Conservation (phyloP, 805 yeast species). For the Spathaspora sp. region DNA sequence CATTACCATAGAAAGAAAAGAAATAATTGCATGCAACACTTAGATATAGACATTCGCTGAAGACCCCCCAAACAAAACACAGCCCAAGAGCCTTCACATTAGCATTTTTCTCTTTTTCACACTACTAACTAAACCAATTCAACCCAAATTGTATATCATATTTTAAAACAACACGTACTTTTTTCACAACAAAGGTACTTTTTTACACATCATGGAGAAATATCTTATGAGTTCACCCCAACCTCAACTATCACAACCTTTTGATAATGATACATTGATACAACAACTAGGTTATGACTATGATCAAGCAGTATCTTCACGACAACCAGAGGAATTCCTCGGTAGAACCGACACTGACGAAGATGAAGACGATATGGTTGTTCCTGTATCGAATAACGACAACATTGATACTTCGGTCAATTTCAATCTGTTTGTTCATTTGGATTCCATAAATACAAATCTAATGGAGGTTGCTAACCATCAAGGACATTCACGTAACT, state of each 20-base stretch:
- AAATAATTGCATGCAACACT: not conserved
- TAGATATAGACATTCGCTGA: not conserved
- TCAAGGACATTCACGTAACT: constrained; percentile 16
- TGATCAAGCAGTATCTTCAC: not conserved
- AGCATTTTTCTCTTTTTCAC: not conserved
- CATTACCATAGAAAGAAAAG: not conserved
- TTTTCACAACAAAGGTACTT: not conserved
- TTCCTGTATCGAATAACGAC: constrained; percentile 10
- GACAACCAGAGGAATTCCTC: not conserved
- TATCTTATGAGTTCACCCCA: constrained; percentile 36
- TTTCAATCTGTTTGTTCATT: not conserved
- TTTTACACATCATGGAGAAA: constrained; percentile 33
- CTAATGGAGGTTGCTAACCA: not conserved
- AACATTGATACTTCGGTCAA: not conserved
- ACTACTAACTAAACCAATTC: too few species aligned
- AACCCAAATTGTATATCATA: not conserved
- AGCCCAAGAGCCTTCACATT: not conserved
- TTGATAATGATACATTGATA: constrained; percentile 13
- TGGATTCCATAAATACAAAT: constrained; percentile 2
- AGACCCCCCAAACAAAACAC: not conserved
- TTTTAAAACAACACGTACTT: not conserved
- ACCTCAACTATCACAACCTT: constrained; percentile 32
- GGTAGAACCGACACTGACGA: not conserved
- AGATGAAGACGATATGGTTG: constrained; percentile 7
- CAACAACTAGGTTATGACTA: not conserved